phyloP scores from a whole-genome alignment of 2,329 filamentous ascomycete species.

The Arthroderma sp. region DNA sequence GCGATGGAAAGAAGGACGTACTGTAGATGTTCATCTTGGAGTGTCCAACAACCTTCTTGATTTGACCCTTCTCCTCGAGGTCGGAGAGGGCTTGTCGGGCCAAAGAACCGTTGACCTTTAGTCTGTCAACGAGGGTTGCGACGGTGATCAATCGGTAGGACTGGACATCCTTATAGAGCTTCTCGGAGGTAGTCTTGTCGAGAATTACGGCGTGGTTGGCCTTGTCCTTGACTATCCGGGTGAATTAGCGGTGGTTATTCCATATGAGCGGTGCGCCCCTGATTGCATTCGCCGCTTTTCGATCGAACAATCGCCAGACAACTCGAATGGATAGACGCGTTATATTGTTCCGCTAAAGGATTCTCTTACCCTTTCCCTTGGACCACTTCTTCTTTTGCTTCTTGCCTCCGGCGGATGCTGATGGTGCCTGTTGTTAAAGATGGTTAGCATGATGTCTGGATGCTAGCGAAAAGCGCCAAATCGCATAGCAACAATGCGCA shows the following conservation, averaged over 20 bases:
- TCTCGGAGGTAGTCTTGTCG: constrained; percentile 94
- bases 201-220: constrained; percentile 96
- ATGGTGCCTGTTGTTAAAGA: constrained; percentile 31
- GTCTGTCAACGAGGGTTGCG: constrained; percentile 93
- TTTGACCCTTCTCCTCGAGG: constrained; percentile 94
- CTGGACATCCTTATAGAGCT: constrained; percentile 99
- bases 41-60: constrained; percentile 95
- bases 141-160: constrained; percentile 99
- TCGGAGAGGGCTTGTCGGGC: constrained; percentile 80
- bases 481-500: neutral
- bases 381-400: constrained; percentile 48
- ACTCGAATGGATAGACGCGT: neutral
- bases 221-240: constrained; percentile 96
- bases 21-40: constrained; percentile 99
- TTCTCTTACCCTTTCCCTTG: constrained; percentile 43
- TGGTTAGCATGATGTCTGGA: neutral
- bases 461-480: neutral
- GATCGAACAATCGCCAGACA: constrained; percentile 1
- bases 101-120: constrained; percentile 99
- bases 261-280: neutral
- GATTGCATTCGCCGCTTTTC: neutral
- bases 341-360: neutral
- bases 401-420: constrained; percentile 38
- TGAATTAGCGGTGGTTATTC: constrained; percentile 15
- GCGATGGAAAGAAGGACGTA: constrained; percentile 36